These are phyloP conservation scores for Stylosanthes scabra DNA, from an alignment of 331 rosid genomes.

Conservation along the genomic window DNA sequence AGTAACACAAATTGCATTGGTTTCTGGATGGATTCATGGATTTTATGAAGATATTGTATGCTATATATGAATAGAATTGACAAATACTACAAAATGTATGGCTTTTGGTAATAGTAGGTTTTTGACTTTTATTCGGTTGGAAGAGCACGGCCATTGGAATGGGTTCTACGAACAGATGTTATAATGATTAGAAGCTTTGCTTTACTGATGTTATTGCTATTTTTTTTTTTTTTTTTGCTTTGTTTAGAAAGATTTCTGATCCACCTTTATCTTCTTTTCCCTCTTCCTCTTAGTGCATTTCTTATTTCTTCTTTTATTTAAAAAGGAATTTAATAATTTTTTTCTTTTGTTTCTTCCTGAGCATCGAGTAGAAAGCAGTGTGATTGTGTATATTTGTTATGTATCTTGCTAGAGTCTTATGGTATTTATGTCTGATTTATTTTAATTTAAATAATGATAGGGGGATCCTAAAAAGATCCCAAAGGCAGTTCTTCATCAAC, in stretches of 20 bases:
- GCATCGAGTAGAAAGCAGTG: conserved; percentile 1
- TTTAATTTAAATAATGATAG: conserved; percentile 48
- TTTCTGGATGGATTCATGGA: not conserved
- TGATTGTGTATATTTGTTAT: conserved; percentile 7
- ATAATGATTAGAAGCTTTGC: not conserved
- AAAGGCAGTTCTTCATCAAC: conserved; percentile 96
- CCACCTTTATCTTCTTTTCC: not conserved
- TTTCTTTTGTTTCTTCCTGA: conserved; percentile 23
- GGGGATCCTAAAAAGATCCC: conserved; percentile 94
- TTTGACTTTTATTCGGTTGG: conserved; percentile 29
- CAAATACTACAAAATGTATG: conserved; percentile 7
- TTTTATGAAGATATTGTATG: not conserved
- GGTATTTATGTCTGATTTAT: conserved; percentile 16
- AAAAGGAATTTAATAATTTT: conserved; percentile 9
- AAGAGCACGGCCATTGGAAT: not conserved
- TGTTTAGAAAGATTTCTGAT: conserved; percentile 21
- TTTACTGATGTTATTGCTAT: no score
- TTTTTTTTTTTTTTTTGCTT: not conserved
- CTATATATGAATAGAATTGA: conserved; percentile 3
- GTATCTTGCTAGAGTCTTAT: conserved; percentile 32
- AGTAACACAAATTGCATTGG: conserved; percentile 20
- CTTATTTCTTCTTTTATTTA: conserved; percentile 15
- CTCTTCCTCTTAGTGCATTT: conserved; percentile 19
- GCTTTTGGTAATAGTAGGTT: conserved; percentile 9
- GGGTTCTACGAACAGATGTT: conserved; percentile 7